Evolutionary conservation across 2,329 filamentous ascomycete species (phyloP).

Genomic region (Aspergillus hortae): DNA sequence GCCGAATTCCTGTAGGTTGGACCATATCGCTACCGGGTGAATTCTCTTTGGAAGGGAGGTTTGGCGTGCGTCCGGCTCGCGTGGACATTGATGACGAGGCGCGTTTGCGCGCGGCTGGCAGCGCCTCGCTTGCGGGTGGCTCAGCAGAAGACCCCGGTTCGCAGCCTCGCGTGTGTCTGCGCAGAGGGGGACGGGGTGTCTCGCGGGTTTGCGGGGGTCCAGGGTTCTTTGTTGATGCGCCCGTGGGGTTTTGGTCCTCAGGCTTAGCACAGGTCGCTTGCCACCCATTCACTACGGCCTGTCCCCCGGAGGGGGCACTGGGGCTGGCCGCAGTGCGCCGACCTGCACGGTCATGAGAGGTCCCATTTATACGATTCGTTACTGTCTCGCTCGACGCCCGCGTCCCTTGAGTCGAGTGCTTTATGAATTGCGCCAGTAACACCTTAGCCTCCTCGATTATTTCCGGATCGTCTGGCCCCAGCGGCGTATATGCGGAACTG

Average conservation of each 20-base stretch:
- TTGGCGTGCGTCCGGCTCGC: background rate
- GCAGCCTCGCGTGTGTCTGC: too few relatives aligned
- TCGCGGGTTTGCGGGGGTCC: too few relatives aligned
- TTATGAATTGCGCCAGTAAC: constrained; percentile 26
- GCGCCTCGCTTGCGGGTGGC: too few relatives aligned
- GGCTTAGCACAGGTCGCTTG: background rate
- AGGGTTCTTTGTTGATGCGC: background rate
- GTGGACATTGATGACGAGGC: background rate
- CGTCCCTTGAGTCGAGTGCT: constrained; percentile 7
- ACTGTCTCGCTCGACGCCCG: background rate
- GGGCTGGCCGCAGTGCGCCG: background rate
- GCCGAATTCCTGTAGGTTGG: constrained; percentile 13
- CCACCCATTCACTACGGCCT: background rate
- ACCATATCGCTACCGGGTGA: background rate
- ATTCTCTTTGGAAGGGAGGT: background rate
- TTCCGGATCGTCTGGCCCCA: constrained; percentile 17
- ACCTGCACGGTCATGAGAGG: background rate
- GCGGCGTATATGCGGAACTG: background rate
- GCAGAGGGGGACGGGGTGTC: too few relatives aligned
- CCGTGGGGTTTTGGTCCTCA: background rate
- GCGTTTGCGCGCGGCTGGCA: too few relatives aligned
- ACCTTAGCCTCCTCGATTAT: constrained; percentile 18
- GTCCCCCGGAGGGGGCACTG: background rate
- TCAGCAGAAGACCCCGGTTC: too few relatives aligned
- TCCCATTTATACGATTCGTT: background rate